These are phyloP conservation scores for Aspergillus transmontanensis DNA, from an alignment of 2,329 filamentous ascomycete species.

Conservation along the genomic window DNA sequence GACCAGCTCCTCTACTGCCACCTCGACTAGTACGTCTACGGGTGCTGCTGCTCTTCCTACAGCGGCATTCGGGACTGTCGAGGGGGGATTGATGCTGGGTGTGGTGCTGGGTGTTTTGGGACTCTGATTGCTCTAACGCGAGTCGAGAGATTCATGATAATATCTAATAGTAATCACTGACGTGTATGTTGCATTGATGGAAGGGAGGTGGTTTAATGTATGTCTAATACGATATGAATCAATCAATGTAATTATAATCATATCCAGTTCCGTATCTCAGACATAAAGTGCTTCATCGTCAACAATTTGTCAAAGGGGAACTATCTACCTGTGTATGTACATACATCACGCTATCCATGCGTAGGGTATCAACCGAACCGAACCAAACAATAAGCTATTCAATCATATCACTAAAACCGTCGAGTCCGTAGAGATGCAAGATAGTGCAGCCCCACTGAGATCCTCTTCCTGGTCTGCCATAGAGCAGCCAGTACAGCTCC, in stretches of 20 bases:
- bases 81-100: conserved; percentile 30
- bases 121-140: background rate
- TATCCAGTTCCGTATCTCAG: background rate
- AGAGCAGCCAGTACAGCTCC: conserved; percentile 8
- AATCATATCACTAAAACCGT: background rate
- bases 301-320: background rate
- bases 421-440: background rate
- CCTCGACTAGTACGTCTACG: conserved; percentile 25
- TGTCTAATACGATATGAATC: background rate
- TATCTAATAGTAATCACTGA: background rate
- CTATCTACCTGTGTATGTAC: background rate
- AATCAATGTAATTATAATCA: background rate
- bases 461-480: conserved; percentile 9
- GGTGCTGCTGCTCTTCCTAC: conserved; percentile 14
- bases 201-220: background rate
- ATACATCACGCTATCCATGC: background rate
- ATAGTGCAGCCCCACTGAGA: background rate
- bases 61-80: conserved; percentile 5
- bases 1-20: background rate
- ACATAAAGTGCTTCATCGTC: background rate
- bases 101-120: conserved; percentile 16
- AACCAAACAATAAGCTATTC: background rate
- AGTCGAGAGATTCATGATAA: background rate
- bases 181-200: background rate
- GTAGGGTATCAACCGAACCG: background rate